Conservation (phyloP, 108 stramenopile genomes). For the Fistulifera solaris region DNA sequence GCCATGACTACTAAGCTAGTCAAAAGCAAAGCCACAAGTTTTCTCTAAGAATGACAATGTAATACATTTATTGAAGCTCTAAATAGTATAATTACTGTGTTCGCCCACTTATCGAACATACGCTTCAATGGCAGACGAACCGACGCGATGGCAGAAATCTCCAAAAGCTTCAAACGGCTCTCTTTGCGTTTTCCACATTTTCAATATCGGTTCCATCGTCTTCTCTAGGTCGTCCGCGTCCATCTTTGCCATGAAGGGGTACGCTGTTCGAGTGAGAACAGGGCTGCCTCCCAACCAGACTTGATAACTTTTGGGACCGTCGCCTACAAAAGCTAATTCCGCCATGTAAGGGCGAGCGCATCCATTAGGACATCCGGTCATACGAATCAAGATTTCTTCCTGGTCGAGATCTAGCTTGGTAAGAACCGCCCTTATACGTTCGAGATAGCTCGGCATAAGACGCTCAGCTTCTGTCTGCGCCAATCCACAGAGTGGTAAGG, state of each 20-base stretch:
- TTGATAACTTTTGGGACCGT: constrained; percentile 90
- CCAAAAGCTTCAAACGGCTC: constrained; percentile 85
- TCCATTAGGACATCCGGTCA: constrained; percentile 99
- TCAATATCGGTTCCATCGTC: constrained; percentile 85
- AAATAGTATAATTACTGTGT: too few species aligned
- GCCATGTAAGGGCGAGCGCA: constrained; percentile 99
- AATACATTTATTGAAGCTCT: too few species aligned
- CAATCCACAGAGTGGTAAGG: constrained; percentile 93
- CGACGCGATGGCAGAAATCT: constrained; percentile 83
- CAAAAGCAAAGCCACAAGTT: too few species aligned
- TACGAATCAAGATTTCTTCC: constrained; percentile 92
- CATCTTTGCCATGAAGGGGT: constrained; percentile 83
- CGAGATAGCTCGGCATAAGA: constrained; percentile 84
- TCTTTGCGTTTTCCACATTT: constrained; percentile 73
- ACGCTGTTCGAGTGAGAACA: constrained; percentile 88
- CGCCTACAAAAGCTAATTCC: constrained; percentile 96
- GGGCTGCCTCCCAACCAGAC: constrained; percentile 94
- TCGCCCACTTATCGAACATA: constrained; percentile 11
- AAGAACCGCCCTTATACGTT: constrained; percentile 72
- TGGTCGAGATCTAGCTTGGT: constrained; percentile 77
- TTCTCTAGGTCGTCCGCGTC: constrained; percentile 67
- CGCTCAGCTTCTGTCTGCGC: constrained; percentile 97
- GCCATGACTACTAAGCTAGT: too few species aligned
- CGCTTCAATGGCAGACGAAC: constrained; percentile 67
- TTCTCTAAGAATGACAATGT: too few species aligned